A percentile compares a stretch with the other conserved stretches of the same genome.
Conservation (phyloP, 495 filamentous ascomycete species). For the Bacidia gigantensis region DNA sequence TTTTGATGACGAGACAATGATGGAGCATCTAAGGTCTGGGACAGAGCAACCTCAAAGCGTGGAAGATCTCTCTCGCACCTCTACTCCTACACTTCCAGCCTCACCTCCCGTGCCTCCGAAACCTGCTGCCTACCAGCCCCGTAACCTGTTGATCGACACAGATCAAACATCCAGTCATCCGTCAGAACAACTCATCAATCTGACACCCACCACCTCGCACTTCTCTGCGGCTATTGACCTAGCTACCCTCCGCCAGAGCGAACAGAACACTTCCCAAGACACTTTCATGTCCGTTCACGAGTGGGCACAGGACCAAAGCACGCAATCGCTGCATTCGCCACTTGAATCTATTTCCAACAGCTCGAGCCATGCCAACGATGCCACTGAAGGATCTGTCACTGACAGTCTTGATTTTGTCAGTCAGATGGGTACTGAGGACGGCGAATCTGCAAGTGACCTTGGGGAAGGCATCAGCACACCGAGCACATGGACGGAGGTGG, state of each 20-base stretch:
- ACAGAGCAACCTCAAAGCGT: conserved; percentile 1
- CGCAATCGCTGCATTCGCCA: conserved; percentile 20
- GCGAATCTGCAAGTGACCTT: conserved; percentile 54
- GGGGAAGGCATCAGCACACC: conserved; percentile 50
- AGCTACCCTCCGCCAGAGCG: conserved; percentile 26
- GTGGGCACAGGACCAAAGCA: conserved; percentile 20
- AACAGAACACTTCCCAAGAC: conserved; percentile 20
- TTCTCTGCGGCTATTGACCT: conserved; percentile 11
- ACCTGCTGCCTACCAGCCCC: conserved; percentile 13
- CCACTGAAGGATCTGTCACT: conserved; percentile 19
- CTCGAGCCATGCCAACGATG: background rate
- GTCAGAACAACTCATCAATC: conserved; percentile 30
- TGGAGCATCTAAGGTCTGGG: background rate
- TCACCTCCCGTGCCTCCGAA: conserved; percentile 9
- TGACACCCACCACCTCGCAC: conserved; percentile 29
- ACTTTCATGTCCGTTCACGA: conserved; percentile 21
- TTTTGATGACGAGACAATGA: conserved; percentile 38
- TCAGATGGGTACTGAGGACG: conserved; percentile 21
- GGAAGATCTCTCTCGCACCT: background rate
- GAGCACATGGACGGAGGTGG: conserved; percentile 65
- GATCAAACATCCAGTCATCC: conserved; percentile 25
- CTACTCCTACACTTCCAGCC: conserved; percentile 1
- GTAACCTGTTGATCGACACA: conserved; percentile 21
- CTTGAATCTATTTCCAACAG: conserved; percentile 10
- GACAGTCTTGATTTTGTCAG: conserved; percentile 18